Evolutionary conservation across 2,329 filamentous ascomycete genomes (phyloP).

Genomic region (Penicillium italicum): DNA sequence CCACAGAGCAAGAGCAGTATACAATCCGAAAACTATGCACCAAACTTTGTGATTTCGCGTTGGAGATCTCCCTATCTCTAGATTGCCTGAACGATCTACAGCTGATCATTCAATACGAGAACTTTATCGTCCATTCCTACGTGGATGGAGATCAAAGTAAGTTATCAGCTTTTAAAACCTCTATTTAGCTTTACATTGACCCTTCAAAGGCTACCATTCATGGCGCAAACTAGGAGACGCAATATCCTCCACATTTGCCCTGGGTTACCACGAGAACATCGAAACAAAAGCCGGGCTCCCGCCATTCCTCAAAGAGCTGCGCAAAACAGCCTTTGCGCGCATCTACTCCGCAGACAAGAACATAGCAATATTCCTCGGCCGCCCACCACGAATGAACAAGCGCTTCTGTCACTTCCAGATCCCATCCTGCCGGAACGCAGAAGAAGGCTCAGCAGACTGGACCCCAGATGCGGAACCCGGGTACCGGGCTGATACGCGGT

Average conservation of each 20-base stretch:
- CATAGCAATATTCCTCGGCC: constrained; percentile 47
- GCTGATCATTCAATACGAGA: constrained; percentile 47
- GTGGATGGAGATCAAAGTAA: constrained; percentile 47
- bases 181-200: background rate
- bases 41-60: constrained; percentile 33
- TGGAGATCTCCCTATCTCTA: constrained; percentile 37
- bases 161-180: constrained; percentile 3
- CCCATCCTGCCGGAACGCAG: constrained; percentile 13
- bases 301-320: constrained; percentile 39
- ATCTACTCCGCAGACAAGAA: constrained; percentile 49
- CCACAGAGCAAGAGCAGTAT: constrained; percentile 24
- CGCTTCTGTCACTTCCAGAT: constrained; percentile 41
- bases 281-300: constrained; percentile 30
- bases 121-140: constrained; percentile 46
- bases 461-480: constrained; percentile 17
- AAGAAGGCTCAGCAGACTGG: constrained; percentile 10
- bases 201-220: constrained; percentile 40
- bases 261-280: constrained; percentile 46
- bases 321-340: constrained; percentile 40
- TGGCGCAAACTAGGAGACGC: constrained; percentile 50
- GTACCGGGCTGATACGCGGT: constrained; percentile 27
- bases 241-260: constrained; percentile 44
- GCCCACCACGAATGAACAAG: constrained; percentile 45
- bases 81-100: constrained; percentile 46
- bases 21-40: constrained; percentile 25